A percentile compares a stretch with the other conserved stretches of the same genome.
Conservation (phyloP, 495 filamentous ascomycete species). For the Clohesyomyces aquaticus region DNA sequence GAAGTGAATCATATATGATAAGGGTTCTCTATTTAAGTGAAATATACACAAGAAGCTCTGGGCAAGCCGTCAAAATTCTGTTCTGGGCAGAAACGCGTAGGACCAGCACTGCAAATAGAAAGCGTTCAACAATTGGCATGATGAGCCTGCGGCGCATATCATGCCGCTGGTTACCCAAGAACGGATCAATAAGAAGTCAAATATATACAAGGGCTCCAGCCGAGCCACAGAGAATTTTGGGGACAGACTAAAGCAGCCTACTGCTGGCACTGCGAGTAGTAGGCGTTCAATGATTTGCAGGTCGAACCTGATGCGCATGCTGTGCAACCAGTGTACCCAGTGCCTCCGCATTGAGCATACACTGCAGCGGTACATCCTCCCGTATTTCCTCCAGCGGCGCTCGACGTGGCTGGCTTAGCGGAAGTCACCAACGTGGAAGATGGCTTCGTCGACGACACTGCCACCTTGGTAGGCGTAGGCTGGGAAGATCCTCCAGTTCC, state of each 20-base stretch:
- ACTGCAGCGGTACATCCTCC: slow-evolving; percentile 25
- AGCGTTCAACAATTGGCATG: slow-evolving; percentile 18
- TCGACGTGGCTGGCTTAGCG: slow-evolving; percentile 5
- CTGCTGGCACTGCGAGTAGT: slow-evolving; percentile 37
- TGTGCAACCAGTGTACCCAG: slow-evolving; percentile 32
- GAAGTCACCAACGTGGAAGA: slow-evolving; percentile 14
- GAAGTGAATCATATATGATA: no score
- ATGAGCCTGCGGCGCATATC: slow-evolving; percentile 26
- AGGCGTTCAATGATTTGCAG: slow-evolving; percentile 21
- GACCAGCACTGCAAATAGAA: slow-evolving; percentile 37
- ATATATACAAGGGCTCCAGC: slow-evolving; percentile 3
- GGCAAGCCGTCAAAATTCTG: not conserved
- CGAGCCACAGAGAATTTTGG: not conserved
- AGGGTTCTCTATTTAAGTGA: no score
- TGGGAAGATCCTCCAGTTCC: slow-evolving; percentile 44
- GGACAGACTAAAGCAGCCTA: not conserved
- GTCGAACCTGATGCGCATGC: slow-evolving; percentile 25
- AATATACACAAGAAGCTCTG: not conserved
- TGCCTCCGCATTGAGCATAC: slow-evolving; percentile 37
- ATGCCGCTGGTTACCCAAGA: slow-evolving; percentile 33
- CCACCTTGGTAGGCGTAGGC: slow-evolving; percentile 20
- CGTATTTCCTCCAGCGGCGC: not conserved
- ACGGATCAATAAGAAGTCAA: not conserved
- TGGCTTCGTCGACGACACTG: no score
- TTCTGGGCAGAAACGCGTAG: slow-evolving; percentile 9